Conservation (phyloP, 176 grass and related monocot species). For the Oryza officinalis region DNA sequence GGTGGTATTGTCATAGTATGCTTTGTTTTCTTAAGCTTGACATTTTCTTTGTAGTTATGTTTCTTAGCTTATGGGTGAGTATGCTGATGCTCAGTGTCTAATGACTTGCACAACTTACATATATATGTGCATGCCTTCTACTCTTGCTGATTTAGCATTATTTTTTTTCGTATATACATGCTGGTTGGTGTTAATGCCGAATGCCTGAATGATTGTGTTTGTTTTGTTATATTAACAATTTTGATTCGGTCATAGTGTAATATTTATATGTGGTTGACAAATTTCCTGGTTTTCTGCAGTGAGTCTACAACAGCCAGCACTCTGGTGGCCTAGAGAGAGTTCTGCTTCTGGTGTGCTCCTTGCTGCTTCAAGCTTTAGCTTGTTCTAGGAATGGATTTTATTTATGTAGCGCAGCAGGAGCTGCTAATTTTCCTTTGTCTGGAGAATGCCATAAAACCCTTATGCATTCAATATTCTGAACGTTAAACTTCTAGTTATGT, state of each 20-base stretch:
- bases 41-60: background rate
- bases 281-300: slow-evolving; percentile 41
- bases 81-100: background rate
- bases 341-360: slow-evolving; percentile 9
- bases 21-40: slow-evolving; percentile 4
- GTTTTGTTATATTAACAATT: background rate
- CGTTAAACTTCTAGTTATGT: slow-evolving; percentile 23
- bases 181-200: background rate
- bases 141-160: background rate
- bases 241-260: background rate
- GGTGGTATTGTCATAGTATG: background rate
- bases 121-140: background rate
- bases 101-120: background rate
- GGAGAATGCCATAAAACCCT: slow-evolving; percentile 22
- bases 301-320: slow-evolving; percentile 68
- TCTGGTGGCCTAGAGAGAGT: slow-evolving; percentile 61
- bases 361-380: slow-evolving; percentile 23
- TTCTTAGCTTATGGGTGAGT: background rate
- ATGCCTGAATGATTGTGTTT: background rate
- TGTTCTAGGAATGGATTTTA: background rate
- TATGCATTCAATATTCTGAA: slow-evolving; percentile 25
- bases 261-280: background rate
- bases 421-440: slow-evolving; percentile 30
- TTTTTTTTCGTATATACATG: background rate
- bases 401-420: background rate